Evolutionary conservation across 2,329 filamentous ascomycete species (phyloP).

Genomic region (Immersiporthe knoxdaviesiana): DNA sequence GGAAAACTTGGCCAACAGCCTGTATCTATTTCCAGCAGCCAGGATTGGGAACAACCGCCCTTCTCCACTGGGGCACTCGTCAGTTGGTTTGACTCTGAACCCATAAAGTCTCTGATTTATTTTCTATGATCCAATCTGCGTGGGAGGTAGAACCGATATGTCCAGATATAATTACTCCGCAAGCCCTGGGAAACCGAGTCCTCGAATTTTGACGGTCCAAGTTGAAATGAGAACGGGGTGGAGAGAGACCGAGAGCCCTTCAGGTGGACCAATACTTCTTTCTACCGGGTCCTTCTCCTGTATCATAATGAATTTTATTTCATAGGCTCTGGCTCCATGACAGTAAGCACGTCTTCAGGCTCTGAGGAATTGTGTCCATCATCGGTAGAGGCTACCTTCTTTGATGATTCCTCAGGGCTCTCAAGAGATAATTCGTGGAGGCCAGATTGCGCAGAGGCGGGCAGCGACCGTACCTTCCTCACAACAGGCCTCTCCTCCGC

Average conservation of each 20-base stretch:
- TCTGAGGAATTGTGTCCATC: background rate
- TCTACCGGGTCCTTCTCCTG: background rate
- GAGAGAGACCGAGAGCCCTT: background rate
- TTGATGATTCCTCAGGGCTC: background rate
- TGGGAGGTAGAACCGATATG: background rate
- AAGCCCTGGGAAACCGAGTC: background rate
- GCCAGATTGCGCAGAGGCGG: background rate
- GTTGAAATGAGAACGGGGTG: background rate
- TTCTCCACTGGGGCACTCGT: background rate
- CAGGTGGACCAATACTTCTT: background rate
- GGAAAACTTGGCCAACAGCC: background rate
- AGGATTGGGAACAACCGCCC: background rate
- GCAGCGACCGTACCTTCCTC: constrained; percentile 22
- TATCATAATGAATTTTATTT: background rate
- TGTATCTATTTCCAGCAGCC: background rate
- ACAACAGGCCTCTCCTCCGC: constrained; percentile 19
- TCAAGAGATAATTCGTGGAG: background rate
- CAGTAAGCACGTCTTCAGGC: background rate
- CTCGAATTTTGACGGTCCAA: background rate
- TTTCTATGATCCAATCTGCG: background rate
- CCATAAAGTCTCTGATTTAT: too few species aligned
- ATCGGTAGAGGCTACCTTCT: background rate
- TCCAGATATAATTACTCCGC: background rate
- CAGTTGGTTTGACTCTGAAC: background rate
- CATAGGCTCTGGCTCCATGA: constrained; percentile 4